Evolutionary conservation across 2,329 filamentous ascomycete species (phyloP).

Genomic region (Venturiaceae sp.): DNA sequence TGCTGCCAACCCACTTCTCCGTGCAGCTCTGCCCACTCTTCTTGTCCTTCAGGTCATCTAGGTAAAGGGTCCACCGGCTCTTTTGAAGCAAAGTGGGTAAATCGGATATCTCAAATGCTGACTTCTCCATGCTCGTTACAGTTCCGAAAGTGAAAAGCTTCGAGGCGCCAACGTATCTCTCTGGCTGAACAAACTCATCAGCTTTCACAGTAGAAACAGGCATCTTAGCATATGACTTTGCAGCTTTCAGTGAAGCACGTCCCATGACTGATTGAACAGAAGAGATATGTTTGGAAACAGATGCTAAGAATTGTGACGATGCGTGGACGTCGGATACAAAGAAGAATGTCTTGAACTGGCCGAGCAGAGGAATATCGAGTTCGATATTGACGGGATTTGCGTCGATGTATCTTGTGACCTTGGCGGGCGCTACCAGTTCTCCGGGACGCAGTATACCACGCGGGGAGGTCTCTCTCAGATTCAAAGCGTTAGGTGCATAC

Average conservation of each 20-base stretch:
- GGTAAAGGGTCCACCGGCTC: constrained; percentile 63
- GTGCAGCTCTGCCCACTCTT: constrained; percentile 31
- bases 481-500: constrained; percentile 56
- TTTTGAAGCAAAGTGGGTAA: constrained; percentile 52
- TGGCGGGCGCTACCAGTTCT: constrained; percentile 52
- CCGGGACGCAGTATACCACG: constrained; percentile 28
- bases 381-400: constrained; percentile 70
- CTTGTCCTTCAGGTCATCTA: constrained; percentile 52
- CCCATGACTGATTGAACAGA: constrained; percentile 46
- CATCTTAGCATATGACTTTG: constrained; percentile 50
- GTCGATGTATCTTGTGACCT: constrained; percentile 67
- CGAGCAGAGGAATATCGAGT: constrained; percentile 66
- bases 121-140: not conserved
- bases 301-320: constrained; percentile 48
- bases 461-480: constrained; percentile 36
- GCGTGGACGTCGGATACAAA: constrained; percentile 63
- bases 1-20: constrained; percentile 58
- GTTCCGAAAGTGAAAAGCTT: constrained; percentile 59
- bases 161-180: constrained; percentile 59
- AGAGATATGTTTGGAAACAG: constrained; percentile 47
- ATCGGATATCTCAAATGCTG: constrained; percentile 50
- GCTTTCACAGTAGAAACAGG: constrained; percentile 47
- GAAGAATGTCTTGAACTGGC: constrained; percentile 68
- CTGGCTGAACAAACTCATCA: constrained; percentile 58
- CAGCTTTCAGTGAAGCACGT: constrained; percentile 48